Evolutionary conservation across 352 stramenopile genomes (phyloP), one percentile per base, ranked within the genome.

Genomic region (Phytophthora agathidicida): DNA sequence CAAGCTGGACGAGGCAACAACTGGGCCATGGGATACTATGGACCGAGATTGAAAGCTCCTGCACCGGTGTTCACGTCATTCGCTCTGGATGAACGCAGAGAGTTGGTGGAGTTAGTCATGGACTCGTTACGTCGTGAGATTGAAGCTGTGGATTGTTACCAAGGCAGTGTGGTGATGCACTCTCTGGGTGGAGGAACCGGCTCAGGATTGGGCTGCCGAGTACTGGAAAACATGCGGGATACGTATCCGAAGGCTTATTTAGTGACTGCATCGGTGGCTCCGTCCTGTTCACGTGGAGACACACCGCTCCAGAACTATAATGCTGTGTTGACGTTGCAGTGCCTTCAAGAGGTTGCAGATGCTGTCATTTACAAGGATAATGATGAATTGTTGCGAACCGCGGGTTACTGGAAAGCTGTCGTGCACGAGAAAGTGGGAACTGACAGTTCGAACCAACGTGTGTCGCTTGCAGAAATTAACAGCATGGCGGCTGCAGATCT

Each of bases 301-400:
- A 90, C 85, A 1, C 83, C 88, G 2, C 58, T 95, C 35, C 88
- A 96, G 60, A 93, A 94, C 52, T 96, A 96, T 71, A 96, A 96
- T 48, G 71, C 86, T 1, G 52, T 90, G 5, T 75, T 96, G 38
- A 84, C 88, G 17, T 55, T 96, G 17, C 60, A 61, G 2, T 76
- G 87, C 46, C 61, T 96, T 14, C 80, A 88, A 43, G 71, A 88
- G 11, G 66, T 88, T 48, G 79, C 80, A 7, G 88, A 96, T 62
- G 81, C 67, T 32, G 71, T 95, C 20, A 64, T 96, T 50, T 96
- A 89, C 71, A 91, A 92, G 38, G 83, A 93, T 20, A 96, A 96
- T 41, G 88, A 96, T 50, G 83, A 96, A 26, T 55, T 96, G 5
- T 49, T 95, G 35, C 75, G 71, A 23, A 60, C 71, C 0, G 75